Conservation (phyloP, 2,329 filamentous ascomycete genomes). For the Tolypocladium capitatum region DNA sequence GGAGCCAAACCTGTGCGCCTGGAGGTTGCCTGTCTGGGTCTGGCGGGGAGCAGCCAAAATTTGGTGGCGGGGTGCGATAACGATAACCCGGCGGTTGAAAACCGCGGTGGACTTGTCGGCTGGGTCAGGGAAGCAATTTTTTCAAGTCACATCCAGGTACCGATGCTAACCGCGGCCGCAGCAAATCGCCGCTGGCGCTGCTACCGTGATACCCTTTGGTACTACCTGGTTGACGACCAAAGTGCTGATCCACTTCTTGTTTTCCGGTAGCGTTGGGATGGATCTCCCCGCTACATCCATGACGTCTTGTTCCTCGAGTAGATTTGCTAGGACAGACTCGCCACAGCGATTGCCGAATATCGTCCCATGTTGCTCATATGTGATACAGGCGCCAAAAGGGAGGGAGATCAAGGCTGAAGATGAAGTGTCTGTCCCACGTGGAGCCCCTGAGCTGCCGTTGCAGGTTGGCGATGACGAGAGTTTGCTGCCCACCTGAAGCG, state of each 20-base stretch:
- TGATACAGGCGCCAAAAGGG: neutral
- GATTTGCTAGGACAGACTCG: neutral
- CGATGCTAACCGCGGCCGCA: neutral
- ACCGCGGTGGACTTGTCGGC: neutral
- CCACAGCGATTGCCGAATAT: neutral
- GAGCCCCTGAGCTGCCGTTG: neutral
- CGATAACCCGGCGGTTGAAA: slow-evolving; percentile 19
- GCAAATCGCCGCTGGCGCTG: neutral
- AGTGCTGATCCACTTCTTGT: neutral
- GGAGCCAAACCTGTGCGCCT: slow-evolving; percentile 8
- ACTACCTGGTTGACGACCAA: neutral
- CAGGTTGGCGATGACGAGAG: neutral
- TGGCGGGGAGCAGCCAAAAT: slow-evolving; percentile 8
- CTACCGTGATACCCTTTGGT: neutral
- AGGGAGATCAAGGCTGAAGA: neutral
- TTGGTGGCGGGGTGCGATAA: slow-evolving; percentile 24
- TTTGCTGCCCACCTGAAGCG: neutral
- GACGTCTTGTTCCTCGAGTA: neutral
- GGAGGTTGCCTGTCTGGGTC: slow-evolving; percentile 1
- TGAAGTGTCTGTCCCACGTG: neutral
- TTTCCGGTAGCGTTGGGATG: neutral
- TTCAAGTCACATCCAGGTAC: neutral
- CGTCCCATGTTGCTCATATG: neutral
- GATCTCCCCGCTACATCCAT: neutral
- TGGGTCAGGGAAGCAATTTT: neutral